Evolutionary conservation across 768 basidiomycete genomes (phyloP).

Genomic region (Lyophyllum decastes): DNA sequence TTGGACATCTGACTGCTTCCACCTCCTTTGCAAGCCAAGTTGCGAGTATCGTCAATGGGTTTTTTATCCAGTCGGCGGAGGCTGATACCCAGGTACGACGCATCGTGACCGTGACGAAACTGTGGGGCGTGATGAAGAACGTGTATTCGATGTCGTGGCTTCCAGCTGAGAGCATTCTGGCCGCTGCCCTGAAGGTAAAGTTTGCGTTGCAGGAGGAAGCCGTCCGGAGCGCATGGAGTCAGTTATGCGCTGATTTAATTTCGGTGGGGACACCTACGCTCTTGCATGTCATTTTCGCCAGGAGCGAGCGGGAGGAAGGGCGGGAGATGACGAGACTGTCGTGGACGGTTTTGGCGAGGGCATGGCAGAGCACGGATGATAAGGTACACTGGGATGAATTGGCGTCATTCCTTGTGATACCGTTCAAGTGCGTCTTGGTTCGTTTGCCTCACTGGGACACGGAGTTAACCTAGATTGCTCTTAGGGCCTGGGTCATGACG

Average conservation of each 20-base stretch:
- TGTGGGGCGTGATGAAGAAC: slow-evolving; percentile 56
- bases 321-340: slow-evolving; percentile 41
- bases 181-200: slow-evolving; percentile 40
- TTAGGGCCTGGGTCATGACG: slow-evolving; percentile 48
- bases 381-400: slow-evolving; percentile 40
- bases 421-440: slow-evolving; percentile 41
- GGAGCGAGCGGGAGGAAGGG: slow-evolving; percentile 26
- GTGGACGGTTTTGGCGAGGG: slow-evolving; percentile 47
- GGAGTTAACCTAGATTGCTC: slow-evolving; percentile 5
- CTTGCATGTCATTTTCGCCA: slow-evolving; percentile 32
- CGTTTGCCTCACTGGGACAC: neutral
- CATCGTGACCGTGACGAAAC: slow-evolving; percentile 40
- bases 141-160: slow-evolving; percentile 46
- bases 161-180: slow-evolving; percentile 48
- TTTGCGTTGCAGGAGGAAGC: slow-evolving; percentile 40
- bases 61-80: slow-evolving; percentile 29
- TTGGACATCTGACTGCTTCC: slow-evolving; percentile 34
- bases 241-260: slow-evolving; percentile 50
- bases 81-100: slow-evolving; percentile 32
- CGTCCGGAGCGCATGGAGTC: slow-evolving; percentile 46
- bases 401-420: slow-evolving; percentile 45
- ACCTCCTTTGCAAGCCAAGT: slow-evolving; percentile 34
- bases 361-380: slow-evolving; percentile 24
- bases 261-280: slow-evolving; percentile 40
- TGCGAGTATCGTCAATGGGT: slow-evolving; percentile 34